Base-by-base conservation (phyloP, 139 green algal species). In the Asterochloris erici region DNA sequence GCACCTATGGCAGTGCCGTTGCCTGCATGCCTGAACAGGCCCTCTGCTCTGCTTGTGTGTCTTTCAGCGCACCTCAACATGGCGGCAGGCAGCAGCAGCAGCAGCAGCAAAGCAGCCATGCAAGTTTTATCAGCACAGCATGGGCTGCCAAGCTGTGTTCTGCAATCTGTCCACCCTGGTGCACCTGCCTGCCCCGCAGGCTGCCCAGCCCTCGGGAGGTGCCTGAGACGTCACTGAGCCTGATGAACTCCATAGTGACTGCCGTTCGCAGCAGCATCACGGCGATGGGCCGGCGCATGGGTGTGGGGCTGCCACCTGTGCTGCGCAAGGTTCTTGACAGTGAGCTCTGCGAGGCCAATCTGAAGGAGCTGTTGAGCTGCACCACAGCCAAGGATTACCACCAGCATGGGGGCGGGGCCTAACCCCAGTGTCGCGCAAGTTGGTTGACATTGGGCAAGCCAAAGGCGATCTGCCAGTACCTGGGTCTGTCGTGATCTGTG, bases 211-310 rank as follows among this genome's bases (percentile, higher is more conserved):
- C 12, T 24, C n/a, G 23, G 21, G 14, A 64, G n/a, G 13, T n/a
- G 23, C 63, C 70, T 63, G 79, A 80, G 80, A 62, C 47, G 10
- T 84, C 68, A 14, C 27, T 27, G 69, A 83, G 83, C 64, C 71
- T 81, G 73, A 60, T 83, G 63, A 82, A 79, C 83, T 84, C 77
- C 61, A 81, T 89, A 64, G 70, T 90, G 47, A 82, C 47, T 17
- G 68, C 79, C 16, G 70, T 90, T 79, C 68, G 82, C 21, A 66
- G 71, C 69, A 76, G 78, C 81, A 63, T 84, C 1, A 29, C 77
- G 11, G 83, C 81, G 15, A 14, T 86, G 24, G 74, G 84, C 70
- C 73, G 77, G 19, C 71, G 75, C 54, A 73, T 90, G 71, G 62
- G 63, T 28, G 77, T 81, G 26, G 27, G 27, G 28, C 77, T 91